Evolutionary conservation across 805 yeast genomes (phyloP), one percentile per base, ranked within the genome.

Genomic region (Zygotorulaspora sp.): DNA sequence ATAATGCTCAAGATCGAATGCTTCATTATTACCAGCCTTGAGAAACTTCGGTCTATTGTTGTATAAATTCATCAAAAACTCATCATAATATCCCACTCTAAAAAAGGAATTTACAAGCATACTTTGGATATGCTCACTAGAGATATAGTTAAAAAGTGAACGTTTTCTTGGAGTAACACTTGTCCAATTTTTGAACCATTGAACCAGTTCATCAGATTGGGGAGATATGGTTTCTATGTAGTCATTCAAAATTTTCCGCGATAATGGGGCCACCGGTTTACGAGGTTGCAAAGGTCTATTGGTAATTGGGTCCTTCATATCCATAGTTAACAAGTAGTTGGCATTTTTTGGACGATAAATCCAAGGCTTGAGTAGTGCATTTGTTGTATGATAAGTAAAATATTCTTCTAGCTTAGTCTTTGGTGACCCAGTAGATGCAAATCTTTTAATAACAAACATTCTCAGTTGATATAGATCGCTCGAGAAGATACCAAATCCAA

Each of bases 301-400:
- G 1, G 63, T 57, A 2, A 43, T 53, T 5, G 62, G 61, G 43
- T 68, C 68, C 52, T 64, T 65, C 22, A 66, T 30, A 43, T 66
- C 70, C 62, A 66, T 61, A 8, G 67, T 56, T 25, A 66, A 37
- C 28, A 68, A 47, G 33, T 49, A 60, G 19, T 63, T 56, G 2
- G 68, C 60, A 44, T 68, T 67, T 38, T 58, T 65, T 24, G 64
- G 61, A 49, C 71, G 63, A 48, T 68, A 68, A 17, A 68, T 62
- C 31, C 61, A 52, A 5, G 70, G 67, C 51, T 62, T 65, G 20
- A 65, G 35, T 2, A 52, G 40, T 29, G 50, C 56, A 19, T 57
- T 52, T 2, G 69, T 62, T 25, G 54, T 55, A 47, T 60, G 59
- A 45, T 61, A 68, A 14, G 50, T 47, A 35, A 62, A 55, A 37